A percentile compares a stretch with the other conserved stretches of the same genome.
These are phyloP conservation scores for Phytophthora fragariaefolia DNA, from an alignment of 352 stramenopile species.

Conservation along the genomic window DNA sequence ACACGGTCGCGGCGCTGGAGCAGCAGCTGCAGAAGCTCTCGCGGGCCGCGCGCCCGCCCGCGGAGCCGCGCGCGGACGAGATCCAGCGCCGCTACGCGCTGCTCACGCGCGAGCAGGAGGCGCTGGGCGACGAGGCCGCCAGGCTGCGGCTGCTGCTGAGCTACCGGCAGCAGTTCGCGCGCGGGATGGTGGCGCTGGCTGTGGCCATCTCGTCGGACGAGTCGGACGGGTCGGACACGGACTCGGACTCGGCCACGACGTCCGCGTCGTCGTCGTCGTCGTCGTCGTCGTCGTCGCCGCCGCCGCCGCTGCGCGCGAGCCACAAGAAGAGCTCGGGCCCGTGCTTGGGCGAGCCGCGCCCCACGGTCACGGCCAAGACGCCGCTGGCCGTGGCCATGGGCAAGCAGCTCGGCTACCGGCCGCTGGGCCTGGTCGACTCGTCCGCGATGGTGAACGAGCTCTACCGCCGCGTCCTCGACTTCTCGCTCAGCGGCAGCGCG, in stretches of 20 bases:
- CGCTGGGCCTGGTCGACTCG: slow-evolving; percentile 40
- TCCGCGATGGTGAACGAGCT: slow-evolving; percentile 48
- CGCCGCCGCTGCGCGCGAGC: slow-evolving; percentile 15
- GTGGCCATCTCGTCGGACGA: slow-evolving; percentile 30
- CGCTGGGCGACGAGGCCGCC: slow-evolving; percentile 50
- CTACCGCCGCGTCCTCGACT: slow-evolving; percentile 59
- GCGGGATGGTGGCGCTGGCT: slow-evolving; percentile 37
- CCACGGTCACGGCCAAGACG: slow-evolving; percentile 31
- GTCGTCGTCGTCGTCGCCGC: slow-evolving; percentile 21
- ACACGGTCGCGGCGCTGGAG: slow-evolving; percentile 66
- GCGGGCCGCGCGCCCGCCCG: slow-evolving; percentile 15
- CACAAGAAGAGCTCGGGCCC: slow-evolving; percentile 38
- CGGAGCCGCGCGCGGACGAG: slow-evolving; percentile 8
- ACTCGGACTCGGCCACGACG: slow-evolving; percentile 39
- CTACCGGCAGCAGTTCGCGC: slow-evolving; percentile 50
- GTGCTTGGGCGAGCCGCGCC: slow-evolving; percentile 44
- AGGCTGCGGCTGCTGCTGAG: slow-evolving; percentile 52
- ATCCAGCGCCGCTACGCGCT: slow-evolving; percentile 47
- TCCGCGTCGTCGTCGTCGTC: slow-evolving; percentile 19
- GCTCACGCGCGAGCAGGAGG: slow-evolving; percentile 47
- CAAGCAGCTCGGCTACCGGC: slow-evolving; percentile 60
- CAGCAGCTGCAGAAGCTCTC: slow-evolving; percentile 53
- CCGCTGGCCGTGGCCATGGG: slow-evolving; percentile 38
- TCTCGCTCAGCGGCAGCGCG: slow-evolving; percentile 55
- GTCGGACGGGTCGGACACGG: slow-evolving; percentile 29